phyloP scores from a whole-genome alignment of 1,139 yeast genomes.

The Pichiaceae sp. region DNA sequence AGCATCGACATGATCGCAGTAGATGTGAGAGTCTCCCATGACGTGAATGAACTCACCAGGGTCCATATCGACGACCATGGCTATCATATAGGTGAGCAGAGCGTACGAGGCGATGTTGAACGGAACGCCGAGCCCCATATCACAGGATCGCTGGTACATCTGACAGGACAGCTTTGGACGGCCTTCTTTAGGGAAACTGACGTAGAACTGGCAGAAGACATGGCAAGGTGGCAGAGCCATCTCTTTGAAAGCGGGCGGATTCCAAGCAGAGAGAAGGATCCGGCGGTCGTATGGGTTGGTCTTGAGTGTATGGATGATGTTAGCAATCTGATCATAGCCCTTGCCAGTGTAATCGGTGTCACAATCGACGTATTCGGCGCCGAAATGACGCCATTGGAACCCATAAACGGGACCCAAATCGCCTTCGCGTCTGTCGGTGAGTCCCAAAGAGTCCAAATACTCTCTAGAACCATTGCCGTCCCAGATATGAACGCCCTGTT shows the following conservation, averaged over 20 bases:
- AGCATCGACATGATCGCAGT: conserved; percentile 88
- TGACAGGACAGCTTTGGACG: conserved; percentile 75
- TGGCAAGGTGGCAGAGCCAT: conserved; percentile 99
- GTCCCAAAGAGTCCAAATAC: conserved; percentile 75
- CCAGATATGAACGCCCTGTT: conserved; percentile 90
- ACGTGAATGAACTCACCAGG: conserved; percentile 94
- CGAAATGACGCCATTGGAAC: conserved; percentile 98
- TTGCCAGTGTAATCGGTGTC: conserved; percentile 79
- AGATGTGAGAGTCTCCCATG: conserved; percentile 95
- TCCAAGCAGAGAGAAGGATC: conserved; percentile 95
- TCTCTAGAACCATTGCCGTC: conserved; percentile 98
- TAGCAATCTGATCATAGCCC: conserved; percentile 85
- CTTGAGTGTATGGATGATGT: conserved; percentile 70
- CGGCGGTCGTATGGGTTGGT: conserved; percentile 91
- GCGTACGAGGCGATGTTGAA: conserved; percentile 97
- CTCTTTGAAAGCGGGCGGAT: conserved; percentile 83
- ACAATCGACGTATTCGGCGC: conserved; percentile 82
- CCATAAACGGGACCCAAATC: conserved; percentile 98
- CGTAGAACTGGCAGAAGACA: conserved; percentile 92
- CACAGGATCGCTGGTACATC: conserved; percentile 95
- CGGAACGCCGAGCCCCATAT: conserved; percentile 98
- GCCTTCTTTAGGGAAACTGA: conserved; percentile 50
- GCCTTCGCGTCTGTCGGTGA: conserved; percentile 76
- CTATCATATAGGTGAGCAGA: conserved; percentile 85
- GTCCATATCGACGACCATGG: conserved; percentile 87